Evolutionary conservation across 2,329 filamentous ascomycete species (phyloP).

Genomic region (Apiospora koreana): DNA sequence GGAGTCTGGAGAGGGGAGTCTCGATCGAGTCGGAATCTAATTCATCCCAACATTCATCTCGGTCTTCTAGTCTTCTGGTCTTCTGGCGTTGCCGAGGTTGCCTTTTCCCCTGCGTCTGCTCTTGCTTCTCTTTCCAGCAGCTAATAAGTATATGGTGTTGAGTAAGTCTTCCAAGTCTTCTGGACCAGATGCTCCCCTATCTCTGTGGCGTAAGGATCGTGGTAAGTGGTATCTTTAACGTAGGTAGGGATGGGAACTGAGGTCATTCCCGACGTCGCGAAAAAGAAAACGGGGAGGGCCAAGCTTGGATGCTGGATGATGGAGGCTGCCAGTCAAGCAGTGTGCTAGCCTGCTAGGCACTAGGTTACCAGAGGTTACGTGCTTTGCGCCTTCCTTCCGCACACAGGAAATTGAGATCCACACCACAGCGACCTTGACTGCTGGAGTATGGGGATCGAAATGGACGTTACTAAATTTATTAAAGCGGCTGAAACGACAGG

Average conservation of each 20-base stretch:
- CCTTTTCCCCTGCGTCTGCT: background rate
- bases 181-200: background rate
- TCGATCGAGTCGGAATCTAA: background rate
- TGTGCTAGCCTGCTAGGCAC: too few species aligned
- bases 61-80: too few species aligned
- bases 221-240: background rate
- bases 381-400: background rate
- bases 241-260: background rate
- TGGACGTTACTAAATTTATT: background rate
- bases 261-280: conserved; percentile 1
- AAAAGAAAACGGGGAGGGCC: background rate
- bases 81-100: background rate
- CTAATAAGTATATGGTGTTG: background rate
- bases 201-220: background rate
- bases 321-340: too few species aligned
- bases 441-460: background rate
- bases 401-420: background rate
- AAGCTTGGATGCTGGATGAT: background rate
- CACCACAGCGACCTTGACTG: background rate
- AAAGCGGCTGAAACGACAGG: background rate
- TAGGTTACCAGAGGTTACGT: too few species aligned
- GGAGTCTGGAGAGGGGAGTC: background rate
- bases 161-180: background rate
- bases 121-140: background rate
- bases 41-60: background rate